These are phyloP conservation scores for Saccharomycopsis microspora DNA, from an alignment of 805 yeast species.

Conservation along the genomic window DNA sequence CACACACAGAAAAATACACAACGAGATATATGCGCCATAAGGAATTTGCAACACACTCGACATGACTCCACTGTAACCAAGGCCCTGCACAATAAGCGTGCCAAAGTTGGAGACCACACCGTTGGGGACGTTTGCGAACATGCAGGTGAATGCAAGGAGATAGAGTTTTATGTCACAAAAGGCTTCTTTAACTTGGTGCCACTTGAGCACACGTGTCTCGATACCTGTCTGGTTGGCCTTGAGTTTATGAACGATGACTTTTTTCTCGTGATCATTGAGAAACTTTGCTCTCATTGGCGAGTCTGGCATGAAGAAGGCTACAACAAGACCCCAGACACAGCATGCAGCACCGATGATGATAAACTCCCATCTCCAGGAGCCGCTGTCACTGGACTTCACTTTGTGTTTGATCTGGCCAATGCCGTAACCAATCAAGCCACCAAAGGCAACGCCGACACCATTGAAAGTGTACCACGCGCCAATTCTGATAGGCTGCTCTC, in stretches of 20 bases:
- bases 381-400: constrained; percentile 22
- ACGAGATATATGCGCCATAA: too few relatives aligned
- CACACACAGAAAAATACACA: constrained; percentile 20
- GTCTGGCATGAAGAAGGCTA: constrained; percentile 35
- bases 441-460: constrained; percentile 24
- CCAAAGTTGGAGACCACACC: constrained; percentile 28
- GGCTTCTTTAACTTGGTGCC: constrained; percentile 28
- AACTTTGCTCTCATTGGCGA: constrained; percentile 31
- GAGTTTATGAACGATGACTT: constrained; percentile 31
- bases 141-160: constrained; percentile 25
- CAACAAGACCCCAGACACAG: constrained; percentile 29
- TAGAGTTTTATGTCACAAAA: constrained; percentile 31
- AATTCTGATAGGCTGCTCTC: constrained; percentile 25
- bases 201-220: constrained; percentile 28
- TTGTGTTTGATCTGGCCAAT: constrained; percentile 16
- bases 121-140: constrained; percentile 27
- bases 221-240: constrained; percentile 34
- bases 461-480: constrained; percentile 28
- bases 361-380: constrained; percentile 42
- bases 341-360: constrained; percentile 45
- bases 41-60: background rate
- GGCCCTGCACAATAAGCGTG: constrained; percentile 23
- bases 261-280: constrained; percentile 29
- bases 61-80: constrained; percentile 29
- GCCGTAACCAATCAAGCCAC: constrained; percentile 43